Evolutionary conservation across 2,329 filamentous ascomycete genomes (phyloP).

Genomic region (Aspergillus nomiae): DNA sequence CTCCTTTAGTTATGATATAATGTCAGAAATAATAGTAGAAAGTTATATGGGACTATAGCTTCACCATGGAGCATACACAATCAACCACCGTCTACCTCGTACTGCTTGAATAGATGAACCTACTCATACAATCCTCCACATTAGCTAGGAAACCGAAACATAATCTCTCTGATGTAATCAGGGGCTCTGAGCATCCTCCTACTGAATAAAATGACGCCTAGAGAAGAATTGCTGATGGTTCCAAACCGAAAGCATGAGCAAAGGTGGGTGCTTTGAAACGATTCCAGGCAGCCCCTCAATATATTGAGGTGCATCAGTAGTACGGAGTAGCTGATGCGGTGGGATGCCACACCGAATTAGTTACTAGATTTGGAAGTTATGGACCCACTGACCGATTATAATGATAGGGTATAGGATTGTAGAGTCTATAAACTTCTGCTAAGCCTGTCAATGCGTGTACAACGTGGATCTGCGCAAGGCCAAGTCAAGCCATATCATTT

Average conservation of each 20-base stretch:
- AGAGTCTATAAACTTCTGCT: background rate
- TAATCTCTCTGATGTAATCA: background rate
- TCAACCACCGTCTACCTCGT: background rate
- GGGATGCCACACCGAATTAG: background rate
- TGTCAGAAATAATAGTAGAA: background rate
- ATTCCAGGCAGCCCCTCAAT: too few species aligned
- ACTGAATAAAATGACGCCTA: background rate
- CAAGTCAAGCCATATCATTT: background rate
- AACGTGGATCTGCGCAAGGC: background rate
- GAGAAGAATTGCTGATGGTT: too few species aligned
- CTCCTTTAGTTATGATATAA: background rate
- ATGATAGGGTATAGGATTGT: background rate
- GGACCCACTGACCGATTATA: background rate
- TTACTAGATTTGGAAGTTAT: background rate
- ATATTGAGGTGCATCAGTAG: background rate
- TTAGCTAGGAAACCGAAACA: background rate
- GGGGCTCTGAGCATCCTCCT: background rate
- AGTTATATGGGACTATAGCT: background rate
- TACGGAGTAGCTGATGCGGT: background rate
- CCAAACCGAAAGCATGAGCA: background rate
- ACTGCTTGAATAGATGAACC: background rate
- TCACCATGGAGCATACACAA: background rate
- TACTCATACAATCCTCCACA: rapidly evolving
- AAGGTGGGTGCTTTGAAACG: background rate
- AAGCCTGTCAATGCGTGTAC: background rate